Evolutionary conservation across 2,329 filamentous ascomycete species (phyloP), one percentile per base, ranked within the genome.

Genomic region (Aspergillus puulaauensis): DNA sequence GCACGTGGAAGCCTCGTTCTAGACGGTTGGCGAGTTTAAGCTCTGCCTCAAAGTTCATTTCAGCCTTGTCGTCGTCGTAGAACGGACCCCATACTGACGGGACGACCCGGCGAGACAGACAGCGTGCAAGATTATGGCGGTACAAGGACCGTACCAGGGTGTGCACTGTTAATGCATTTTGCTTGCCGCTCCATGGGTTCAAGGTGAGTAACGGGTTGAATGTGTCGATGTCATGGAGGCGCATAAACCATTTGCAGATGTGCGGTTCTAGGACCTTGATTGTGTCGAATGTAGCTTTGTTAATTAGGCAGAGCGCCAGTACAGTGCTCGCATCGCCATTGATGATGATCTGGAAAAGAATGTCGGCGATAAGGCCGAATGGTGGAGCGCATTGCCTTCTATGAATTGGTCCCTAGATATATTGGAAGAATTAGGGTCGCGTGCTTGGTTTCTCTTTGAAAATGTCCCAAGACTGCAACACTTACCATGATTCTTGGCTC

Each of bases 131-230:
- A 27, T 58, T 55, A 27, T 66, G 62, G 5, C 68, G 68, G 40
- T 63, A 61, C 21, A 65, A 52, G 39, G 66, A 68, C 27, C 59
- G 63, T 47, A 60, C 56, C 9, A 70, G 58, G 23, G 59, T 64
- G 49, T 66, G 59, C 27, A 70, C 62, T 15, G 64, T 68, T 43
- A 70, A 33, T 33, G 58, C 35, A 11, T 15, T 54, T 27, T 60
- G 63, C n/a, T 64, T 61, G 27, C 68, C 65, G 9, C 63, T 69
- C 50, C 52, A 58, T 6, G 63, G 63, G 27, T 69, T 59, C 33
- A 70, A 45, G 12, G 76, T 71, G 62, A 88, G 85, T 14, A 86
- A 80, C 8, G 75, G 73, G 60, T 86, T 79, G 63, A 88, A 87
- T 9, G 82, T 82, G 24, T 83, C 77, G 4, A 80, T 82, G 54